Conservation (phyloP, 305 asterid genomes). For the Fraxinus paxiana region DNA sequence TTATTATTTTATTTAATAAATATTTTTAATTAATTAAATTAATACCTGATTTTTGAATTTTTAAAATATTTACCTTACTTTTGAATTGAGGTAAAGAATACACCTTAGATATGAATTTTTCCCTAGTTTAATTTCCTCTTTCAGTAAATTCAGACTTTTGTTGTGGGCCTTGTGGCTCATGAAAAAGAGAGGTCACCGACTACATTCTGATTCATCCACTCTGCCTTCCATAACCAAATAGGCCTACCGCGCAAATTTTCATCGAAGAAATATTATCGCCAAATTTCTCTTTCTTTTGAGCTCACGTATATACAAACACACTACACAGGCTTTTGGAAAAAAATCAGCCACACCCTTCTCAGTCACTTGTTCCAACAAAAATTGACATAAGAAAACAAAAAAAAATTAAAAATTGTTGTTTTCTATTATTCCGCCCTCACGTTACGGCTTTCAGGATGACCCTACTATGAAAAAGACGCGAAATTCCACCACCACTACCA, state of each 20-base stretch:
- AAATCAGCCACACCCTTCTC: conserved; percentile 26
- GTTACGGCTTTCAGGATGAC: conserved; percentile 27
- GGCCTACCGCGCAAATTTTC: conserved; percentile 32
- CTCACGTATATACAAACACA: neutral
- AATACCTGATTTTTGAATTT: no score
- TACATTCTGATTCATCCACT: neutral
- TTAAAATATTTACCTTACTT: no score
- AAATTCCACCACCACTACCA: conserved; percentile 25
- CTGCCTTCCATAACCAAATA: conserved; percentile 16
- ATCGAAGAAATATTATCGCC: conserved; percentile 19
- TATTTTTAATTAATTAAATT: no score
- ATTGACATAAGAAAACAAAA: neutral
- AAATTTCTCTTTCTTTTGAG: neutral
- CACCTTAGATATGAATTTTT: no score
- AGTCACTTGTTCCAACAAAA: conserved; percentile 7
- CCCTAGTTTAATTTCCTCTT: no score
- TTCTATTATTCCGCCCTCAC: neutral
- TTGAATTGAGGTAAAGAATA: no score
- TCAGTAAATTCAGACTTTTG: neutral
- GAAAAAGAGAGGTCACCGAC: conserved; percentile 18
- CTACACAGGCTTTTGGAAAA: neutral
- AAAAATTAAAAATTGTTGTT: neutral
- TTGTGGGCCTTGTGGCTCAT: neutral
- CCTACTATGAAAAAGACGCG: conserved; percentile 39
- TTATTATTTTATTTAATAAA: no score